Percentiles rank a stretch among this genome's conserved stretches.
These are phyloP conservation scores for Aspergillus costaricaensis DNA, from an alignment of 2,329 filamentous ascomycete genomes.

Conservation along the genomic window DNA sequence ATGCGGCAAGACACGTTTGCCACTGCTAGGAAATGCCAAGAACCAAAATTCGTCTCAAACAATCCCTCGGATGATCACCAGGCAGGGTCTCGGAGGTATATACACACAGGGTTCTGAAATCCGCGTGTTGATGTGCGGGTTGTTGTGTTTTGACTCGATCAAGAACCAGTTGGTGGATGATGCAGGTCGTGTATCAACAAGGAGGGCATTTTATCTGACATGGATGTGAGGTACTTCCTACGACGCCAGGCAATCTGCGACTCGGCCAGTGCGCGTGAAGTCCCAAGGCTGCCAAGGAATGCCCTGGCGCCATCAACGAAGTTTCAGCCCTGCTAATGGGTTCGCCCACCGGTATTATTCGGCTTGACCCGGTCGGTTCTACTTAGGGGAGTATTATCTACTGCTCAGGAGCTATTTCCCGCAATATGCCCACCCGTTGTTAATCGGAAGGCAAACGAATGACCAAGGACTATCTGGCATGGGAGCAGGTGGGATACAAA, in stretches of 20 bases:
- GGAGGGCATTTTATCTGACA: background rate
- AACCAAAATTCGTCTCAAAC: no score
- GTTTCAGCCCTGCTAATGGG: constrained; percentile 63
- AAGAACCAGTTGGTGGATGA: background rate
- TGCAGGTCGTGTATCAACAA: background rate
- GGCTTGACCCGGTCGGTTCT: no score
- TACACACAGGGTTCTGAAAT: background rate
- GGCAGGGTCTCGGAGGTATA: background rate
- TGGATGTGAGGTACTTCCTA: constrained; percentile 57
- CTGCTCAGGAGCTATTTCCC: constrained; percentile 59
- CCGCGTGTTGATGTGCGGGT: background rate
- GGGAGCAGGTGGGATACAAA: no score
- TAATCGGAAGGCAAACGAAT: no score
- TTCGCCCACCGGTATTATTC: constrained; percentile 55
- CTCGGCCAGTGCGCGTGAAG: constrained; percentile 64
- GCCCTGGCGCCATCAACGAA: constrained; percentile 53
- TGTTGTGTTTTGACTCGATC: background rate
- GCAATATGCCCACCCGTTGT: background rate
- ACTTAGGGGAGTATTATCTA: constrained; percentile 66
- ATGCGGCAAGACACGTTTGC: background rate
- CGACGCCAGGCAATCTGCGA: constrained; percentile 63
- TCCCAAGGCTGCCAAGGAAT: constrained; percentile 58
- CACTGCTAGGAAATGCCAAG: background rate
- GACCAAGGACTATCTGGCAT: no score
- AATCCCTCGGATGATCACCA: no score